Conservation (phyloP, 257 asterid genomes). For the Paraleonurus japonicus region DNA sequence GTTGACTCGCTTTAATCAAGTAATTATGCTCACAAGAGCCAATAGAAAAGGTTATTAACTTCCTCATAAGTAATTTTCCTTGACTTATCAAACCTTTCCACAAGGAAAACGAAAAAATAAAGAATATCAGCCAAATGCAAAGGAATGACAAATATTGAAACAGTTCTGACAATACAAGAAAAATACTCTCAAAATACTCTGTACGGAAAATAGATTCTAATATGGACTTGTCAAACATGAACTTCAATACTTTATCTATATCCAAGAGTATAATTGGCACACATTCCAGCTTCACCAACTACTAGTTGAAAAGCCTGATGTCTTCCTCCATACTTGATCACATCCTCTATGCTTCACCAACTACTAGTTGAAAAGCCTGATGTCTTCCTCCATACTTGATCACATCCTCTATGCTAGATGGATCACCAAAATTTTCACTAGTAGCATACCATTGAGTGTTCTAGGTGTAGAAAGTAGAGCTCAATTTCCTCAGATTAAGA, state of each 20-base stretch:
- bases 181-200: background rate
- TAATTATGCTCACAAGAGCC: background rate
- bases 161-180: background rate
- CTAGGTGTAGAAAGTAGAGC: background rate
- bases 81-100: background rate
- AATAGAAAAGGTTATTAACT: background rate
- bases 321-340: background rate
- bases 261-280: background rate
- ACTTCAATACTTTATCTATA: background rate
- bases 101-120: background rate
- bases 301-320: background rate
- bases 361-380: background rate
- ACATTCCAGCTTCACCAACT: background rate
- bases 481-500: background rate
- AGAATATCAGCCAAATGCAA: background rate
- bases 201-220: background rate
- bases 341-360: background rate
- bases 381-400: background rate
- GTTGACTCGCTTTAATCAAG: background rate
- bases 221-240: background rate
- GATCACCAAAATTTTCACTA: background rate
- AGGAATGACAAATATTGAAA: background rate
- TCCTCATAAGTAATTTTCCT: background rate
- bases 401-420: background rate
- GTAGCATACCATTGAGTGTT: background rate